phyloP scores from a whole-genome alignment of 306 rosid genomes.

The Cicer yamashitae region DNA sequence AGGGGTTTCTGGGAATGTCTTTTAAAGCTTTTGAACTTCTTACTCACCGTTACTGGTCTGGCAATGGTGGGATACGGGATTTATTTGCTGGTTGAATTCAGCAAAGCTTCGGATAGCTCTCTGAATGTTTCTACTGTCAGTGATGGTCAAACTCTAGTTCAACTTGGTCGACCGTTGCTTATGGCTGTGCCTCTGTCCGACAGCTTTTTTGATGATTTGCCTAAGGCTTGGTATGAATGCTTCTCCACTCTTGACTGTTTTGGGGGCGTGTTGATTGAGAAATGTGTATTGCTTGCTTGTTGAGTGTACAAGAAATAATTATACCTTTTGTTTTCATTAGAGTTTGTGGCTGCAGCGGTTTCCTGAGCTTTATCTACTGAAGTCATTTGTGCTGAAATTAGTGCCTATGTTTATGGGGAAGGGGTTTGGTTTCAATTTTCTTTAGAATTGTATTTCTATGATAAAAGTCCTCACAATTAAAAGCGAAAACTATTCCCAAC shows the following conservation, averaged over 20 bases:
- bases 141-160: conserved; percentile 58
- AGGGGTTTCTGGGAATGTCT: conserved; percentile 87
- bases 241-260: conserved; percentile 10
- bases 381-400: conserved; percentile 18
- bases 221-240: conserved; percentile 82
- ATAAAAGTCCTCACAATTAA: background rate
- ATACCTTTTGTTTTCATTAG: conserved; percentile 8
- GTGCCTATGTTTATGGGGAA: background rate
- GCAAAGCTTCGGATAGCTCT: conserved; percentile 44
- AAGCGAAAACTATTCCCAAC: background rate
- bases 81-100: conserved; percentile 77
- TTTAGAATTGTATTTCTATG: background rate
- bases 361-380: background rate
- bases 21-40: conserved; percentile 87
- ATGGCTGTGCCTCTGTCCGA: conserved; percentile 66
- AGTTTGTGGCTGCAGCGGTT: background rate
- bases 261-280: background rate
- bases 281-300: conserved; percentile 23
- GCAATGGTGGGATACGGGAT: conserved; percentile 96
- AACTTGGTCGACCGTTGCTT: conserved; percentile 88
- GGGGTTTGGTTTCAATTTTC: background rate
- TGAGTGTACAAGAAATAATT: background rate
- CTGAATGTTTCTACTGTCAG: conserved; percentile 38
- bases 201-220: conserved; percentile 65
- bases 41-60: conserved; percentile 82